Conservation (phyloP, 352 stramenopile species). For the Phytophthora boehmeriae region DNA sequence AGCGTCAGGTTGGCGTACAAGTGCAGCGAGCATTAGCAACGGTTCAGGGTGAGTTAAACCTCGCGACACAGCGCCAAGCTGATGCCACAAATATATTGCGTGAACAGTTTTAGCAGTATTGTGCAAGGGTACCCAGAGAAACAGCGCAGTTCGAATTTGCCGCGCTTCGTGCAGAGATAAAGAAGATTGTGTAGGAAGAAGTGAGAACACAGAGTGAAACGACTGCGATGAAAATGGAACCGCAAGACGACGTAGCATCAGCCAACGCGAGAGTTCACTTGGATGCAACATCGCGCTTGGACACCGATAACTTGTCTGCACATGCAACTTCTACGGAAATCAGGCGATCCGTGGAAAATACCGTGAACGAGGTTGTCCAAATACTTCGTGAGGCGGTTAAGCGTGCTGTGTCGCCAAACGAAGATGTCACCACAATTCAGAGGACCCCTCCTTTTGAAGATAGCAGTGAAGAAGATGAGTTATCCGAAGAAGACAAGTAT, state of each 20-base stretch:
- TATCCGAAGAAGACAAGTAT: background rate
- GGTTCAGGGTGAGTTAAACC: background rate
- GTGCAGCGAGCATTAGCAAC: background rate
- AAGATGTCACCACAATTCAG: background rate
- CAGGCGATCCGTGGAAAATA: background rate
- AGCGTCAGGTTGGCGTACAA: background rate
- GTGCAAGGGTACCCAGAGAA: background rate
- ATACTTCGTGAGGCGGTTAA: background rate
- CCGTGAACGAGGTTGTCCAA: background rate
- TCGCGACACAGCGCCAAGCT: background rate
- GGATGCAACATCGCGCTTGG: background rate
- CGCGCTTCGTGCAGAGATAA: background rate
- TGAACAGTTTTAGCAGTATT: slow-evolving; percentile 1
- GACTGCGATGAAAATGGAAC: background rate
- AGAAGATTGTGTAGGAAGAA: background rate
- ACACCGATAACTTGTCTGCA: background rate
- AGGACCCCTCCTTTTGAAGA: background rate
- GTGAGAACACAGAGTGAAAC: background rate
- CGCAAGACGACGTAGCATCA: background rate
- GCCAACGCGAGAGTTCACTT: background rate
- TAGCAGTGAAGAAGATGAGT: background rate
- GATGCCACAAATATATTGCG: background rate
- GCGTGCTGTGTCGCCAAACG: background rate
- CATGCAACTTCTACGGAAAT: background rate
- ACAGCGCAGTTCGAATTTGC: background rate